Evolutionary conservation across 1,139 yeast genomes (phyloP).

Genomic region (Saccharomyces pastorianus): DNA sequence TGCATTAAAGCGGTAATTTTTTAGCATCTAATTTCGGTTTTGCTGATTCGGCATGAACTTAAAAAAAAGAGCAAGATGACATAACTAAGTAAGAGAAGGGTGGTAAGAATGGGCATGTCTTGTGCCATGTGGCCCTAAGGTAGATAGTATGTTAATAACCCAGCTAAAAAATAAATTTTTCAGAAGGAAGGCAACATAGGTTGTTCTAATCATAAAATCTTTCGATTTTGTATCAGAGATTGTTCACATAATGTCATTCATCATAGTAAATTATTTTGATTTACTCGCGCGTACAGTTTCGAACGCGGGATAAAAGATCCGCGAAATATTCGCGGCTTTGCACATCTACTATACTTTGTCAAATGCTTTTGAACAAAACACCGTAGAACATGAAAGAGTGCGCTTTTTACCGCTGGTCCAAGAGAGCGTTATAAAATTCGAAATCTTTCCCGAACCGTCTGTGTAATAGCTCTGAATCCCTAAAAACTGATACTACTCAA

Average conservation of each 20-base stretch:
- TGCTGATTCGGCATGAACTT: no score
- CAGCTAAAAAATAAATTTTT: slow-evolving; percentile 8
- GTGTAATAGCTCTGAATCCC: neutral
- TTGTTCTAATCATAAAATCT: slow-evolving; percentile 29
- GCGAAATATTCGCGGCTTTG: neutral
- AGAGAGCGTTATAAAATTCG: neutral
- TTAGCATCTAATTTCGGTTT: neutral
- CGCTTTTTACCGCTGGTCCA: neutral
- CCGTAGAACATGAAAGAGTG: neutral
- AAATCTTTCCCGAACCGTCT: neutral
- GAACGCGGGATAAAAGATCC: neutral
- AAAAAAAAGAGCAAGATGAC: neutral
- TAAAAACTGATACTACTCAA: no score
- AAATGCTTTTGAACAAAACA: neutral
- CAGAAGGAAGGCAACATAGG: slow-evolving; percentile 35
- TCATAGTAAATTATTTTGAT: slow-evolving; percentile 13
- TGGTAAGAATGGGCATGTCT: no score
- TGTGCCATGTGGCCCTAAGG: neutral
- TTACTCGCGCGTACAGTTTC: neutral
- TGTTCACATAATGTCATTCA: slow-evolving; percentile 33
- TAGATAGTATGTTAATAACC: neutral
- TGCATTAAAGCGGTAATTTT: neutral
- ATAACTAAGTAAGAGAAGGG: no score
- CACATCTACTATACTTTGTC: neutral
- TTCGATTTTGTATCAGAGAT: slow-evolving; percentile 29